Percentiles rank a stretch among this genome's conserved stretches.
phyloP scores from a whole-genome alignment of 495 filamentous ascomycete species.

The Talaromyces stipitatus region DNA sequence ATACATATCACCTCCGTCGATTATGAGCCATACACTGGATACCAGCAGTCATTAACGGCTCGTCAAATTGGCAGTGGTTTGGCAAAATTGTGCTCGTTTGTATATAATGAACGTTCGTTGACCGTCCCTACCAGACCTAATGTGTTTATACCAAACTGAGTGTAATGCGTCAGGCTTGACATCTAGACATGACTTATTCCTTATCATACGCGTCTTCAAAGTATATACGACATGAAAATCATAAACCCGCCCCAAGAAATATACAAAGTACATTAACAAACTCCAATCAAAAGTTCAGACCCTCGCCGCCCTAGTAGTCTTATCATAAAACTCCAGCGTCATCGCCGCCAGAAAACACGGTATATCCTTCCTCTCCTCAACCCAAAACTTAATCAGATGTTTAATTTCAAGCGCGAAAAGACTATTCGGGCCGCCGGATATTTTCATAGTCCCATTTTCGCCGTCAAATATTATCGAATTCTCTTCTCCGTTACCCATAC shows the following conservation, averaged over 20 bases:
- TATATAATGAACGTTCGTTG: not conserved
- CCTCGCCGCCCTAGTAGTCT: constrained; percentile 51
- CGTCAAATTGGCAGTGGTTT: not conserved
- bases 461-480: constrained; percentile 96
- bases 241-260: not conserved
- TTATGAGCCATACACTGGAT: not conserved
- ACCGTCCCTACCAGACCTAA: no score
- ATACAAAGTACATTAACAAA: no score
- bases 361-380: constrained; percentile 80
- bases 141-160: no score
- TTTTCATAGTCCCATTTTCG: constrained; percentile 94
- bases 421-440: constrained; percentile 80
- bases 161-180: no score
- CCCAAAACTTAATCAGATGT: constrained; percentile 86
- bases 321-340: constrained; percentile 88
- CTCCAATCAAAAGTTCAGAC: constrained; percentile 16
- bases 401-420: constrained; percentile 77
- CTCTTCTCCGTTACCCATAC: constrained; percentile 52
- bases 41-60: not conserved
- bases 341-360: constrained; percentile 86
- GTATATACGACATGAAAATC: no score
- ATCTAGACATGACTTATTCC: no score
- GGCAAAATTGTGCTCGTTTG: not conserved
- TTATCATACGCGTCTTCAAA: not conserved
- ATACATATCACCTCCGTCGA: not conserved